Evolutionary conservation across 345 rosid genomes (phyloP), one percentile per base, ranked within the genome.

Genomic region (Lepidium sativum): DNA sequence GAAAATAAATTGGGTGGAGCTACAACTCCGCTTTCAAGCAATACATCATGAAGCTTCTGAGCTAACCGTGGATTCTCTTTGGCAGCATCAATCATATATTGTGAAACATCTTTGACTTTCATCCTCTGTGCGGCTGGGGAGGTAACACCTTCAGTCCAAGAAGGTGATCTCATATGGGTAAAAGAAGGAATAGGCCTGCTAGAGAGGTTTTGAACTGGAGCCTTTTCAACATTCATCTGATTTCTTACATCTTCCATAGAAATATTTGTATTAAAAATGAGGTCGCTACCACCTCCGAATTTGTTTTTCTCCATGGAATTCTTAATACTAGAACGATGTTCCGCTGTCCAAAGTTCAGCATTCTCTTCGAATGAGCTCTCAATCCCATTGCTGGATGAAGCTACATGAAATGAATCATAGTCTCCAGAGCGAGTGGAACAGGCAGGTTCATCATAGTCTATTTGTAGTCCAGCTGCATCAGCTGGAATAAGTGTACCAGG

Each of bases 131-230:
- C 92, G 44, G 95, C 88, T 12, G 97, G 95, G 40, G 91, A 89
- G 79, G 83, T 83, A 60, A 89, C 88, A 53, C 98, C 98, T 87
- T 92, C 97, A 38, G 98, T 92, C 98, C 98, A 92, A 39, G 97
- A 92, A 65, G 97, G 98, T 64, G 88, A 84, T 78, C 94, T 84
- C 45, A 79, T 82, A 79, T 87, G 98, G 0, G 66, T 33, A 59
- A 73, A 58, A 68, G 88, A 70, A 74, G 80, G 82, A 75, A 53
- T 78, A 70, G 87, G 77, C 76, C 80, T 81, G 53, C 61, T 78
- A 31, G 80, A 79, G 66, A 75, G 48, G 43, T 84, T 90, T 65
- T 40, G 71, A 64, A 41, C 33, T 39, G 66, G 61, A 50, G 54
- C 60, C 60, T 65, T 72, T 49, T 49, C 60, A 64, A 71, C 44